Conservation (phyloP, 192 early-diverging fungal species). For the Umbelopsis isabellina region DNA sequence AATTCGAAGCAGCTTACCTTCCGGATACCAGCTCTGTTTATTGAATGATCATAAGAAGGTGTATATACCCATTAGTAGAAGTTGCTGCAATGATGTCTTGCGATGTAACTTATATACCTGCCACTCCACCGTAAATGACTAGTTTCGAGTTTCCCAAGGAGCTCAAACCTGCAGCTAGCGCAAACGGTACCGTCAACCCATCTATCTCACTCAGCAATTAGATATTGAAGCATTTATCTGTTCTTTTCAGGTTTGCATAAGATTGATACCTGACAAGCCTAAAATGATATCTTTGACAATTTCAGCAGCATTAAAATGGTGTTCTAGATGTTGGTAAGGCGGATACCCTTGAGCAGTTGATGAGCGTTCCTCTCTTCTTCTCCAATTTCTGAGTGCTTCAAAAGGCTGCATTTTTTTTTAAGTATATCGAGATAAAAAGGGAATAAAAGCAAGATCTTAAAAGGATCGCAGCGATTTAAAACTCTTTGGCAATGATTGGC, state of each 20-base stretch:
- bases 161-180: constrained; percentile 65
- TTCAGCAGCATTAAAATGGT: constrained; percentile 50
- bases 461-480: neutral
- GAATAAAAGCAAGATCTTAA: neutral
- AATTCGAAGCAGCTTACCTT: neutral
- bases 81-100: too few species aligned
- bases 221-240: neutral
- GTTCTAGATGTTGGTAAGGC: constrained; percentile 41
- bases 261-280: constrained; percentile 39
- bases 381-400: constrained; percentile 14
- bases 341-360: constrained; percentile 27
- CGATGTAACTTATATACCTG: constrained; percentile 33
- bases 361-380: neutral
- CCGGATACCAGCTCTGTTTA: constrained; percentile 5
- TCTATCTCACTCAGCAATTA: constrained; percentile 22
- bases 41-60: neutral
- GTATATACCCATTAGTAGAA: too few species aligned
- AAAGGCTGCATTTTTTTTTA: neutral
- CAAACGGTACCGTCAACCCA: constrained; percentile 65
- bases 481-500: neutral
- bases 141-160: constrained; percentile 52
- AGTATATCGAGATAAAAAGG: neutral
- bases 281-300: constrained; percentile 49
- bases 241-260: neutral
- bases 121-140: constrained; percentile 64